These are phyloP conservation scores for Schizochytrium sp. DNA, from an alignment of 108 stramenopile genomes.

Conservation along the genomic window DNA sequence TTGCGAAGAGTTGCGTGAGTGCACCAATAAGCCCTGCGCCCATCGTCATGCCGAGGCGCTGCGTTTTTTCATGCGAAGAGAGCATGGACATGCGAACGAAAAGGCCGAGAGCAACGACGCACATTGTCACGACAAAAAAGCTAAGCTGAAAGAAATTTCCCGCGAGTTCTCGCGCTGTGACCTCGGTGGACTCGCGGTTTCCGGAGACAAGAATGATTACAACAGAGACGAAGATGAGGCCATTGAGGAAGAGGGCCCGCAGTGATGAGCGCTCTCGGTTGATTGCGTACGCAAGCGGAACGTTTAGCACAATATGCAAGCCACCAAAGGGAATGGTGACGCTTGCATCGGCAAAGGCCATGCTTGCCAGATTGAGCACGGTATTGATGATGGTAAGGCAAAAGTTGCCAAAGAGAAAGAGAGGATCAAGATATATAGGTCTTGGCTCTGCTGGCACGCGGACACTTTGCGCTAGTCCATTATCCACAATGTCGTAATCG, in stretches of 20 bases:
- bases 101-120: not conserved
- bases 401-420: not conserved
- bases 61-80: not conserved
- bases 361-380: not conserved
- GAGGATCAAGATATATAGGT: not conserved
- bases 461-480: not conserved
- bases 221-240: not conserved
- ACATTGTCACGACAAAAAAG: not conserved
- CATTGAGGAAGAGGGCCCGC: not conserved
- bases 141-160: not conserved
- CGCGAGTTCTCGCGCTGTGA: not conserved
- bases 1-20: not conserved
- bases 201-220: not conserved
- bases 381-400: not conserved
- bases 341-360: not conserved
- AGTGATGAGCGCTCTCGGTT: not conserved
- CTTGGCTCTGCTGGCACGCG: not conserved
- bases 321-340: slow-evolving; percentile 12
- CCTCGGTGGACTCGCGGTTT: not conserved
- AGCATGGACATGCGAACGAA: not conserved
- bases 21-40: not conserved
- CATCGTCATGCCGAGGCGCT: not conserved
- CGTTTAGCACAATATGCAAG: not conserved
- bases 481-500: not conserved
- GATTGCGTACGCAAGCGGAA: not conserved